Evolutionary conservation across 2,329 filamentous ascomycete genomes (phyloP).

Genomic region (Sarocladium oryzae): DNA sequence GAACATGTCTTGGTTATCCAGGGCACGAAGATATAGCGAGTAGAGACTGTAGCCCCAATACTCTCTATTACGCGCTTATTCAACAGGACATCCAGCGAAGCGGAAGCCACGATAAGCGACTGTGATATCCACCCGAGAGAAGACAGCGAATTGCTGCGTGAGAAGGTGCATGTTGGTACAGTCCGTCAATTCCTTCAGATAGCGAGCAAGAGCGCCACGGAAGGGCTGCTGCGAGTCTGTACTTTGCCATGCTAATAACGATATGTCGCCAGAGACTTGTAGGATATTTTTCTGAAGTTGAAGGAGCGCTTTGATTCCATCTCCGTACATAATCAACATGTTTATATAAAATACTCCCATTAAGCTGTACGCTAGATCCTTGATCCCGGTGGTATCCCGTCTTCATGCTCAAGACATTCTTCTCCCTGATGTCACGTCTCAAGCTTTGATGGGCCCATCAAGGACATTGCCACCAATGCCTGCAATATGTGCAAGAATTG

Average conservation of each 20-base stretch:
- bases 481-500: conserved; percentile 3
- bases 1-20: not conserved
- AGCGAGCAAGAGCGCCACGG: not conserved
- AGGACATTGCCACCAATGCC: conserved; percentile 5
- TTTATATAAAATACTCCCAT: conserved; percentile 19
- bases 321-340: conserved; percentile 20
- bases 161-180: not conserved
- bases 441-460: not conserved
- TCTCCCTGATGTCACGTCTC: conserved; percentile 11
- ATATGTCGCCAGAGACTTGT: conserved; percentile 14
- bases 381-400: conserved; percentile 16
- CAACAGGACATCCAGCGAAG: not conserved
- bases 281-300: conserved; percentile 20
- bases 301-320: conserved; percentile 13
- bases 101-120: not conserved
- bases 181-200: not conserved
- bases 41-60: not conserved
- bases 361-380: conserved; percentile 20
- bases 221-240: not conserved
- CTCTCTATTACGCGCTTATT: not conserved
- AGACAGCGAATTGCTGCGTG: not conserved
- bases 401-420: conserved; percentile 19
- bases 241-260: conserved; percentile 17
- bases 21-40: not conserved
- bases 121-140: not conserved